phyloP scores from a whole-genome alignment of 176 grass and related monocot species.

The Raddia distichophylla region DNA sequence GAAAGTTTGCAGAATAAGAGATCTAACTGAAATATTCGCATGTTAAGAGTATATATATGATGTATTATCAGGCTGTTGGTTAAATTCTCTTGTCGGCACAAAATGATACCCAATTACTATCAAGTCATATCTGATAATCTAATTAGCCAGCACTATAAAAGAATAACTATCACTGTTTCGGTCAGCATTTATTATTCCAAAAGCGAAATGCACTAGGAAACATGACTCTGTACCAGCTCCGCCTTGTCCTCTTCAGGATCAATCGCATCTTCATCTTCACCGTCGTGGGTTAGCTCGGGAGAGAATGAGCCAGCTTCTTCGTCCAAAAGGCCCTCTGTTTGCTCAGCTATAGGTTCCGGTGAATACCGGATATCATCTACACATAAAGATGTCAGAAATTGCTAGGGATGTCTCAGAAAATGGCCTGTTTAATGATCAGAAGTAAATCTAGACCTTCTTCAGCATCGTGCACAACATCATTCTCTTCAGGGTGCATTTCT shows the following conservation, averaged over 20 bases:
- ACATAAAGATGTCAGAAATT: slow-evolving; percentile 41
- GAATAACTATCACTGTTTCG: slow-evolving; percentile 3
- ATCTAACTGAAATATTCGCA: not conserved
- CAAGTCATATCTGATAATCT: slow-evolving; percentile 8
- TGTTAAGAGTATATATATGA: not conserved
- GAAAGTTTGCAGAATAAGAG: not conserved
- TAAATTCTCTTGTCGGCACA: not conserved
- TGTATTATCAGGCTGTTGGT: not conserved
- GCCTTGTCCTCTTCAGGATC: slow-evolving; percentile 96
- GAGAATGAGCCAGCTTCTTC: slow-evolving; percentile 91
- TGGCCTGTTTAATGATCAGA: slow-evolving; percentile 28
- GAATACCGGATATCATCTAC: slow-evolving; percentile 71
- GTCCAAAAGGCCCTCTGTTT: slow-evolving; percentile 55
- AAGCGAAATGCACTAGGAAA: slow-evolving; percentile 26
- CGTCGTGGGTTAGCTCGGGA: slow-evolving; percentile 80
- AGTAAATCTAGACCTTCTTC: slow-evolving; percentile 62
- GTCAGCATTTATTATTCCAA: not conserved
- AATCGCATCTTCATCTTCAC: slow-evolving; percentile 90
- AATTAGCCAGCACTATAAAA: slow-evolving; percentile 26
- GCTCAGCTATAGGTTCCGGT: slow-evolving; percentile 68
- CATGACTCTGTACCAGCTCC: slow-evolving; percentile 63
- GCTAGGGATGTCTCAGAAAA: slow-evolving; percentile 20
- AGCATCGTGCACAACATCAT: slow-evolving; percentile 52
- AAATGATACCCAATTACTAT: not conserved
- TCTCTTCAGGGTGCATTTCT: slow-evolving; percentile 47